Evolutionary conservation across 2,329 filamentous ascomycete genomes (phyloP).

Genomic region (Plectosphaerella plurivora): DNA sequence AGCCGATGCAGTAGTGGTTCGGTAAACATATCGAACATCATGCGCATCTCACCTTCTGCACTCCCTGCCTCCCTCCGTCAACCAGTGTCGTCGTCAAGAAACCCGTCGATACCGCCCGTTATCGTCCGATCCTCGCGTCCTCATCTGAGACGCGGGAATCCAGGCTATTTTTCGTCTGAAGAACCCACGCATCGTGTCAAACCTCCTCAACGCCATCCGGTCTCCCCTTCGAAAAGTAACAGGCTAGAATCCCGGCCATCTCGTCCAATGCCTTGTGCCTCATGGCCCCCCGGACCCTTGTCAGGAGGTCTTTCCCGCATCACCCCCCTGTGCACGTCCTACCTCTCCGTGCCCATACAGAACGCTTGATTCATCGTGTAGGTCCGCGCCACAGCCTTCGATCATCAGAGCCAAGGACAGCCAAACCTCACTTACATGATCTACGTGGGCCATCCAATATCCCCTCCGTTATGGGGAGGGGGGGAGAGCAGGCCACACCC

Average conservation of each 20-base stretch:
- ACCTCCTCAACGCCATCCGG: constrained; percentile 1
- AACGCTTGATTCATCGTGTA: not conserved
- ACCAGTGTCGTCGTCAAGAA: too few species aligned
- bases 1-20: too few species aligned
- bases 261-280: not conserved
- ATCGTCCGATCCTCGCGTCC: too few species aligned
- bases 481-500: not conserved
- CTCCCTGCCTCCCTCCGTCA: too few species aligned
- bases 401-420: not conserved
- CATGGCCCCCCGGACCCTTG: not conserved
- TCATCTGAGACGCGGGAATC: not conserved
- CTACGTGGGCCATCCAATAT: constrained; percentile 2
- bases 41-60: too few species aligned
- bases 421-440: constrained; percentile 3
- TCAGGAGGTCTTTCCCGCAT: not conserved
- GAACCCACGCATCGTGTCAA: not conserved
- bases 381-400: not conserved
- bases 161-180: not conserved
- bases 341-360: too few species aligned
- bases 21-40: too few species aligned
- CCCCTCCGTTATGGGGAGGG: not conserved
- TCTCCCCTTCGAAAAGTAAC: not conserved
- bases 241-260: not conserved
- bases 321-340: not conserved
- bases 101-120: too few species aligned